These are phyloP conservation scores for Tephrocybe sp. DNA, from an alignment of 768 basidiomycete species.

Conservation along the genomic window DNA sequence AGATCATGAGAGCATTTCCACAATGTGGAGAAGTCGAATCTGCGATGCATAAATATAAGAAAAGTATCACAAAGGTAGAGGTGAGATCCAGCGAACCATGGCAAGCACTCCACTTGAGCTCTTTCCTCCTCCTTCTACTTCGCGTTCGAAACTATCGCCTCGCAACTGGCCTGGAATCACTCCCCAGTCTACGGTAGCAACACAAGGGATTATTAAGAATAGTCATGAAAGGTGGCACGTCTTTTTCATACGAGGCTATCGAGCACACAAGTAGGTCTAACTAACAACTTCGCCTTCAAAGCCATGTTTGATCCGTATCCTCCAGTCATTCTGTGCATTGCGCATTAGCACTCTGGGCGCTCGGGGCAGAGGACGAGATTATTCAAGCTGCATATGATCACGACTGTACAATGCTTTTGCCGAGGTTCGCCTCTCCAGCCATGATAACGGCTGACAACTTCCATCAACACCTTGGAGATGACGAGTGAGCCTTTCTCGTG, in stretches of 20 bases:
- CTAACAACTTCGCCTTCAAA: not conserved
- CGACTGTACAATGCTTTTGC: conserved; percentile 27
- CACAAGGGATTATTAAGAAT: conserved; percentile 37
- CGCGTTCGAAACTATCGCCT: conserved; percentile 25
- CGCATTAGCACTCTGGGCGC: conserved; percentile 21
- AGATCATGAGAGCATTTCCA: not conserved
- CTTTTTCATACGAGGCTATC: conserved; percentile 38
- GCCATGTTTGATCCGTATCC: not conserved
- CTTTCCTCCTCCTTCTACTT: conserved; percentile 27
- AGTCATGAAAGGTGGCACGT: conserved; percentile 47
- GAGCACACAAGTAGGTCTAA: conserved; percentile 48
- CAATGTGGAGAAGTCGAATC: no score
- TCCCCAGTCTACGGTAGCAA: conserved; percentile 26
- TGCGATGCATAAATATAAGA: no score
- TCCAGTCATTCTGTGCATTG: conserved; percentile 26
- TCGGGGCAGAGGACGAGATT: conserved; percentile 21
- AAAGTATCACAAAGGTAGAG: no score
- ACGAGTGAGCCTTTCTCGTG: conserved; percentile 31
- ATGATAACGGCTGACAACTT: conserved; percentile 45
- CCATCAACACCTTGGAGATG: conserved; percentile 51
- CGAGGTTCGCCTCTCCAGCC: conserved; percentile 36
- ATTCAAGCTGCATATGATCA: conserved; percentile 32
- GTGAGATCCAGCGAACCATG: not conserved
- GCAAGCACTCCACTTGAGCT: conserved; percentile 14
- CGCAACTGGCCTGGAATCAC: conserved; percentile 30